Conservation (phyloP, 805 yeast genomes). For the Nakazawaea pomicola region DNA sequence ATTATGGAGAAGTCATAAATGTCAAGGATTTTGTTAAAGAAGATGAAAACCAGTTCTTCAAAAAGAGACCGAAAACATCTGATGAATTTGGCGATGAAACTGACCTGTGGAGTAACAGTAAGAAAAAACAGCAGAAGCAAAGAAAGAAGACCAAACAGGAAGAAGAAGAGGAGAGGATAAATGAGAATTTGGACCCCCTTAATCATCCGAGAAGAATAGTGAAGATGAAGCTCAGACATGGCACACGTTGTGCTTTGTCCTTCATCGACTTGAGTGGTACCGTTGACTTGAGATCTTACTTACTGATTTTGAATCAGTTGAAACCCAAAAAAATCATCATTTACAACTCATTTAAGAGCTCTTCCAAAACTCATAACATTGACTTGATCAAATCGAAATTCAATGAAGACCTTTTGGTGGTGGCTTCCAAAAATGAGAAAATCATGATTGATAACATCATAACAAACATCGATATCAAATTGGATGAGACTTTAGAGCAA, state of each 20-base stretch:
- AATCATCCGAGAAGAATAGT: conserved; percentile 44
- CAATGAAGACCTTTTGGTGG: conserved; percentile 16
- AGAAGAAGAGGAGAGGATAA: conserved; percentile 18
- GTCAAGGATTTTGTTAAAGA: conserved; percentile 55
- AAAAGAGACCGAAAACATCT: conserved; percentile 15
- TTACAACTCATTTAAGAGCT: conserved; percentile 31
- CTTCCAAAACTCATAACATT: conserved; percentile 6
- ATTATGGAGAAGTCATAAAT: conserved; percentile 79
- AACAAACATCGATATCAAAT: conserved; percentile 51
- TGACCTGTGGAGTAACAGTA: conserved; percentile 29
- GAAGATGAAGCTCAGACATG: conserved; percentile 28
- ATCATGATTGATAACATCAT: conserved; percentile 50
- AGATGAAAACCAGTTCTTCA: conserved; percentile 37
- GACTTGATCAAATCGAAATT: background rate
- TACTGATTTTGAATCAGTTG: conserved; percentile 69
- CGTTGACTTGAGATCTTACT: conserved; percentile 77
- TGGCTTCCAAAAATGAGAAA: conserved; percentile 32
- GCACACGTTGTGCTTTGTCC: conserved; percentile 64
- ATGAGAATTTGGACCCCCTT: conserved; percentile 39
- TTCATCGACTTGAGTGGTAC: conserved; percentile 80
- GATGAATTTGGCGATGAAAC: conserved; percentile 27
- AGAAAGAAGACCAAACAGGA: conserved; percentile 18
- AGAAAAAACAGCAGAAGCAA: conserved; percentile 22
- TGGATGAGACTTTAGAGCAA: conserved; percentile 61
- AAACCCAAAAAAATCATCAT: conserved; percentile 72